Evolutionary conservation across 129 eudicot species (phyloP).

Genomic region (Glebionis coronaria): DNA sequence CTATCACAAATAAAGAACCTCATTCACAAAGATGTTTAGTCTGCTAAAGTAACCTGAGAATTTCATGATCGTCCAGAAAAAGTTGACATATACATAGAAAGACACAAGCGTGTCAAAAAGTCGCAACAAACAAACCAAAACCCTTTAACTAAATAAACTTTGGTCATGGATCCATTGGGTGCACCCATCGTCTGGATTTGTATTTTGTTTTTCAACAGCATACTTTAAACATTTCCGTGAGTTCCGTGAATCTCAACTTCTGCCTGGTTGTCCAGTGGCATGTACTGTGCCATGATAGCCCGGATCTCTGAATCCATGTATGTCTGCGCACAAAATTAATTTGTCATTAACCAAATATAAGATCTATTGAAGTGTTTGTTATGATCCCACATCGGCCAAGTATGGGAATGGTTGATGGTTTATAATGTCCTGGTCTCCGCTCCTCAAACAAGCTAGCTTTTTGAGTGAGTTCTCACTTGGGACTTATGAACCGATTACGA

Average conservation of each 20-base stretch:
- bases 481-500: too few relatives aligned
- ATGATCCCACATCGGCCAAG: too few relatives aligned
- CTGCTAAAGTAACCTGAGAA: constrained; percentile 1
- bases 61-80: constrained; percentile 17
- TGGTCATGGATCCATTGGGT: constrained; percentile 19
- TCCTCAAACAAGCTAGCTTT: too few relatives aligned
- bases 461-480: too few relatives aligned
- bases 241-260: constrained; percentile 58
- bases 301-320: constrained; percentile 97
- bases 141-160: constrained; percentile 11
- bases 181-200: not conserved
- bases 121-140: constrained; percentile 13
- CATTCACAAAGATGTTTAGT: constrained; percentile 21
- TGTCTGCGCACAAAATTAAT: constrained; percentile 44
- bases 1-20: constrained; percentile 30
- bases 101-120: constrained; percentile 12
- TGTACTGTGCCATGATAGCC: constrained; percentile 98
- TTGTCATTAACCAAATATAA: not conserved
- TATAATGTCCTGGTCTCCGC: too few relatives aligned
- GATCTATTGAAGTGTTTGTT: too few relatives aligned
- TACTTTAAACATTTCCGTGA: constrained; percentile 50
- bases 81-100: constrained; percentile 27
- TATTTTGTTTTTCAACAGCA: constrained; percentile 4
- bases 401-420: too few relatives aligned
- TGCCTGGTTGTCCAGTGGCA: constrained; percentile 94